Evolutionary conservation across 2,329 filamentous ascomycete genomes (phyloP).

Genomic region (Cadophora luteo-olivacea): DNA sequence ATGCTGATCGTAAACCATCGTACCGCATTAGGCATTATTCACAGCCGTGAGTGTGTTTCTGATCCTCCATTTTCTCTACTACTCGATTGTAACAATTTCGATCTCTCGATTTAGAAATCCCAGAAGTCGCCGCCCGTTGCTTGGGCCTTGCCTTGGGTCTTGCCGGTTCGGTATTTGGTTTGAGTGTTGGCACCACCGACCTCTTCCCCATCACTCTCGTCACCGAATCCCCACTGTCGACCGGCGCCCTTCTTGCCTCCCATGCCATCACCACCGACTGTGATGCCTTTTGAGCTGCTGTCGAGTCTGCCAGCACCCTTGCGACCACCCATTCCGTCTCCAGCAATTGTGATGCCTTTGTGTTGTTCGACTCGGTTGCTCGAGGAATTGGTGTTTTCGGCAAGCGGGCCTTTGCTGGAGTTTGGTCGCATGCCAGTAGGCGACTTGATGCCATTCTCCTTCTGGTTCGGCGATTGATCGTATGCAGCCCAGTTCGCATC

Average conservation of each 20-base stretch:
- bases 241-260: constrained; percentile 41
- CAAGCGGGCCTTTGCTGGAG: constrained; percentile 39
- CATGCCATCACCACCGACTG: constrained; percentile 40
- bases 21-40: constrained; percentile 34
- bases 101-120: constrained; percentile 43
- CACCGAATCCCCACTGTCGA: constrained; percentile 62
- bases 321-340: constrained; percentile 56
- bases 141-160: constrained; percentile 38
- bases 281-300: constrained; percentile 45
- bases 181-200: constrained; percentile 38
- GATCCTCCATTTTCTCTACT: constrained; percentile 15
- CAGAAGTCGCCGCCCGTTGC: constrained; percentile 46
- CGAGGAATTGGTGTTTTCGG: constrained; percentile 38
- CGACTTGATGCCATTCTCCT: constrained; percentile 44
- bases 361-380: constrained; percentile 34
- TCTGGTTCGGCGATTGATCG: constrained; percentile 62
- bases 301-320: constrained; percentile 53
- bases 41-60: constrained; percentile 24
- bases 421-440: constrained; percentile 28
- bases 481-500: constrained; percentile 66
- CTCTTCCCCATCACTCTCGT: constrained; percentile 54
- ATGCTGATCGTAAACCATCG: constrained; percentile 32
- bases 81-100: background rate
- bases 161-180: constrained; percentile 39
- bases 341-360: constrained; percentile 44